These are phyloP conservation scores for Tylopilus cervinicoccineus DNA, from an alignment of 768 basidiomycete genomes.

Conservation along the genomic window DNA sequence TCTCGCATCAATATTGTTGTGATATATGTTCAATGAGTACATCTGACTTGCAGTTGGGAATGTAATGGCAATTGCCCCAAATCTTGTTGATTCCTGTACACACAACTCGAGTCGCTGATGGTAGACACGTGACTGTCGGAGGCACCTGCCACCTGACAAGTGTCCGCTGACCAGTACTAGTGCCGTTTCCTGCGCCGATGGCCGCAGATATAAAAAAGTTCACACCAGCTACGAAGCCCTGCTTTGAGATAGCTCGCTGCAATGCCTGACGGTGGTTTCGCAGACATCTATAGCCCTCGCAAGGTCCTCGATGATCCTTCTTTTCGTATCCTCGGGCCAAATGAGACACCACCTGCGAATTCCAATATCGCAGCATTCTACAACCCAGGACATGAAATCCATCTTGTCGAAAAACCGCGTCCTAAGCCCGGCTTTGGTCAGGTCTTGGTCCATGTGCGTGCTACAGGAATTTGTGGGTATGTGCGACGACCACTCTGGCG, in stretches of 20 bases:
- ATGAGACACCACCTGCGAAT: slow-evolving; percentile 44
- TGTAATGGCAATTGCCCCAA: too few relatives aligned
- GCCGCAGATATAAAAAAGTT: neutral
- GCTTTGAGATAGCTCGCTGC: neutral
- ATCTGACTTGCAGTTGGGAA: too few relatives aligned
- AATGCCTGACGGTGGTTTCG: slow-evolving; percentile 25
- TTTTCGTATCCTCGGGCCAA: slow-evolving; percentile 48
- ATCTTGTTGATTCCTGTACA: too few relatives aligned
- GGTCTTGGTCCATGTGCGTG: slow-evolving; percentile 61
- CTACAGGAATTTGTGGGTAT: slow-evolving; percentile 69
- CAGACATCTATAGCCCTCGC: slow-evolving; percentile 51
- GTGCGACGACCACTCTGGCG: slow-evolving; percentile 14
- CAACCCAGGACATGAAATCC: slow-evolving; percentile 58
- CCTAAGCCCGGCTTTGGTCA: slow-evolving; percentile 61
- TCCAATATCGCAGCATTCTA: slow-evolving; percentile 64
- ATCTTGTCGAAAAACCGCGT: slow-evolving; percentile 62
- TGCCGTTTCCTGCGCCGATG: neutral
- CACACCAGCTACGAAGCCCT: neutral
- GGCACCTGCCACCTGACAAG: too few relatives aligned
- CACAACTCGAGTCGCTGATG: too few relatives aligned
- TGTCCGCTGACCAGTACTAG: slow-evolving; percentile 5
- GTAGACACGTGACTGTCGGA: too few relatives aligned
- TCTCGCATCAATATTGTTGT: too few relatives aligned
- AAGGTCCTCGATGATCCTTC: slow-evolving; percentile 53
- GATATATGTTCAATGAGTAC: too few relatives aligned